Percentiles rank a stretch among this genome's conserved stretches.
Evolutionary conservation across 176 grass and related monocot species (phyloP).

Genomic region (Carex kokanica): DNA sequence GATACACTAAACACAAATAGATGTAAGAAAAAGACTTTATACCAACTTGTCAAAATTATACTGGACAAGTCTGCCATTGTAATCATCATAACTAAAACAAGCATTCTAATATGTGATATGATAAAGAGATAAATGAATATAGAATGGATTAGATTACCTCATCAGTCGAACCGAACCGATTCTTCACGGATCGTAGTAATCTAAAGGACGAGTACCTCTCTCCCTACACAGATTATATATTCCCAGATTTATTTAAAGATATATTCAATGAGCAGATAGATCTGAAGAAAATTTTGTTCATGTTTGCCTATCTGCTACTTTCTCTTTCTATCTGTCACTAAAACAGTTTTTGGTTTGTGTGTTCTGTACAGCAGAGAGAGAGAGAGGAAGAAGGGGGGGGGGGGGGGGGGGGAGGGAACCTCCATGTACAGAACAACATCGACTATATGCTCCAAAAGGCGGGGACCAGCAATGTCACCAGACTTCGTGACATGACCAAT

Average conservation of each 20-base stretch:
- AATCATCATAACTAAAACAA: not conserved
- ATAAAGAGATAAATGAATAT: not conserved
- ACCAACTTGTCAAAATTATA: not conserved
- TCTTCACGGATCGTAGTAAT: conserved; percentile 79
- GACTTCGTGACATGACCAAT: conserved; percentile 91
- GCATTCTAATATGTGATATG: conserved; percentile 16
- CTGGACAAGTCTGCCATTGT: not conserved
- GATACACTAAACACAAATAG: not conserved
- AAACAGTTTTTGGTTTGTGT: not conserved
- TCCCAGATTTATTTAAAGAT: not conserved
- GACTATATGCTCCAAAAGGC: conserved; percentile 90
- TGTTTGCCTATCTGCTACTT: not conserved
- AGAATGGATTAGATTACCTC: conserved; percentile 46
- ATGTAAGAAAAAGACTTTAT: not conserved
- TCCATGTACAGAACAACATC: conserved; percentile 99
- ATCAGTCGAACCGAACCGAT: conserved; percentile 88
- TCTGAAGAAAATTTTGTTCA: not conserved
- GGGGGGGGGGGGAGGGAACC: conserved; percentile 52
- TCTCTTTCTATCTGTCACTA: not conserved
- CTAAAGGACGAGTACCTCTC: conserved; percentile 79
- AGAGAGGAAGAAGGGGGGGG: not conserved
- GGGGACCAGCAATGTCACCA: conserved; percentile 93
- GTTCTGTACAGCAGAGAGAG: not conserved
- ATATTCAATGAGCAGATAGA: not conserved
- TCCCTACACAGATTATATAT: conserved; percentile 46